phyloP scores from a whole-genome alignment of 306 rosid species.

The Pterocarpus macrocarpus region DNA sequence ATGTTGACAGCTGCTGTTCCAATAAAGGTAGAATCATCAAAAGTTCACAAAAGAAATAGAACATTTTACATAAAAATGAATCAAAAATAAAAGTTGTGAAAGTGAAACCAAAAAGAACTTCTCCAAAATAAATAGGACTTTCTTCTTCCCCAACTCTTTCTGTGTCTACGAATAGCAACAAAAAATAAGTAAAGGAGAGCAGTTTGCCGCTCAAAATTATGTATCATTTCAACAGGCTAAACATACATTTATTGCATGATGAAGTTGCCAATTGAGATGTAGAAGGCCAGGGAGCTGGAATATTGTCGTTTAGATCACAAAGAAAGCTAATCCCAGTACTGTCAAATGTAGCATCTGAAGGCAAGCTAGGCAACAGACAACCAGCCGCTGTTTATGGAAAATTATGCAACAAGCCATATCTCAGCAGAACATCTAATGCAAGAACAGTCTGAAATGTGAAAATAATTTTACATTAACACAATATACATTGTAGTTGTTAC shows the following conservation, averaged over 20 bases:
- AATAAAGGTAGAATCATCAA: slow-evolving; percentile 38
- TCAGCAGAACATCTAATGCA: slow-evolving; percentile 10
- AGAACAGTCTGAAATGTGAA: not conserved
- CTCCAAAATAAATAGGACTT: slow-evolving; percentile 21
- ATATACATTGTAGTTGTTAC: slow-evolving; percentile 52
- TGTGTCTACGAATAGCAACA: not conserved
- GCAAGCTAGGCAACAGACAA: slow-evolving; percentile 93
- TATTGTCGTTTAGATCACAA: slow-evolving; percentile 96
- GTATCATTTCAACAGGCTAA: slow-evolving; percentile 22
- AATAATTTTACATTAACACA: slow-evolving; percentile 4
- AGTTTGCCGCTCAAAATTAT: slow-evolving; percentile 25
- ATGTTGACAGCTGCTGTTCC: slow-evolving; percentile 79
- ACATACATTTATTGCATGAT: slow-evolving; percentile 84
- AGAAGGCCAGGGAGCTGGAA: slow-evolving; percentile 97
- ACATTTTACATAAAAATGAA: slow-evolving; percentile 15
- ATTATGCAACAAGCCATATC: slow-evolving; percentile 41
- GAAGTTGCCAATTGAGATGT: slow-evolving; percentile 70
- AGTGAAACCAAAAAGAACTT: slow-evolving; percentile 27
- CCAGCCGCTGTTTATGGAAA: slow-evolving; percentile 74
- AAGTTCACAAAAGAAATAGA: slow-evolving; percentile 8
- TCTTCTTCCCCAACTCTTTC: not conserved
- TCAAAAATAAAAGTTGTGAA: slow-evolving; percentile 6
- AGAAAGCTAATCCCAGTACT: slow-evolving; percentile 81
- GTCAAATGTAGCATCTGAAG: slow-evolving; percentile 92
- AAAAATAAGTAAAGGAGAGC: not conserved